These are phyloP conservation scores for Fusarium beomiforme DNA, from an alignment of 2,329 filamentous ascomycete species.

Conservation along the genomic window DNA sequence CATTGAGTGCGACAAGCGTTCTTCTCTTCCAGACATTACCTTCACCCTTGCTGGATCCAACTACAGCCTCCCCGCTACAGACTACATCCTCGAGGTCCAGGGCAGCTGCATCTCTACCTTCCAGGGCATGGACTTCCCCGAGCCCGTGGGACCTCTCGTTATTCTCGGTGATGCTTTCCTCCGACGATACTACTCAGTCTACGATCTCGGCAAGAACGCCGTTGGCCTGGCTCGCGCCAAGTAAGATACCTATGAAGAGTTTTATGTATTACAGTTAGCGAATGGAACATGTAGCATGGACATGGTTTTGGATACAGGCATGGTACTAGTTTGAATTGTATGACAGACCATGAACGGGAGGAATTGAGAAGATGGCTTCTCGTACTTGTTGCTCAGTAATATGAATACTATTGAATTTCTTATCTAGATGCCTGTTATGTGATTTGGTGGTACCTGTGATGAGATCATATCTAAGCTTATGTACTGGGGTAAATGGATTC, in stretches of 20 bases:
- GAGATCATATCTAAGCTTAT: slow-evolving; percentile 4
- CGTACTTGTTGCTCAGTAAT: slow-evolving; percentile 38
- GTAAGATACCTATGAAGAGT: slow-evolving; percentile 45
- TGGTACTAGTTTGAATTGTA: slow-evolving; percentile 34
- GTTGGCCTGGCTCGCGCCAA: slow-evolving; percentile 92
- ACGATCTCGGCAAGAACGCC: slow-evolving; percentile 88
- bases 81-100: slow-evolving; percentile 96
- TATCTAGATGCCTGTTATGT: background rate
- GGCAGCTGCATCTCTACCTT: slow-evolving; percentile 97
- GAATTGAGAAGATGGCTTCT: slow-evolving; percentile 17
- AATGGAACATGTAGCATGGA: slow-evolving; percentile 32
- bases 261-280: slow-evolving; percentile 32
- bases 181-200: slow-evolving; percentile 93
- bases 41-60: slow-evolving; percentile 92
- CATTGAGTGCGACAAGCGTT: slow-evolving; percentile 86
- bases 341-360: slow-evolving; percentile 9
- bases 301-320: slow-evolving; percentile 26
- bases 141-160: slow-evolving; percentile 87
- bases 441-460: background rate
- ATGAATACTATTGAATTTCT: slow-evolving; percentile 27
- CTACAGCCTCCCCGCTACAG: slow-evolving; percentile 87
- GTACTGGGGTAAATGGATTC: background rate
- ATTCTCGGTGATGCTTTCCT: slow-evolving; percentile 92
- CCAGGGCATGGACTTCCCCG: slow-evolving; percentile 94
- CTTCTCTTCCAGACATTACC: slow-evolving; percentile 86